These are phyloP conservation scores for Calonectria hawksworthii DNA, from an alignment of 2,329 filamentous ascomycete genomes.

Conservation along the genomic window DNA sequence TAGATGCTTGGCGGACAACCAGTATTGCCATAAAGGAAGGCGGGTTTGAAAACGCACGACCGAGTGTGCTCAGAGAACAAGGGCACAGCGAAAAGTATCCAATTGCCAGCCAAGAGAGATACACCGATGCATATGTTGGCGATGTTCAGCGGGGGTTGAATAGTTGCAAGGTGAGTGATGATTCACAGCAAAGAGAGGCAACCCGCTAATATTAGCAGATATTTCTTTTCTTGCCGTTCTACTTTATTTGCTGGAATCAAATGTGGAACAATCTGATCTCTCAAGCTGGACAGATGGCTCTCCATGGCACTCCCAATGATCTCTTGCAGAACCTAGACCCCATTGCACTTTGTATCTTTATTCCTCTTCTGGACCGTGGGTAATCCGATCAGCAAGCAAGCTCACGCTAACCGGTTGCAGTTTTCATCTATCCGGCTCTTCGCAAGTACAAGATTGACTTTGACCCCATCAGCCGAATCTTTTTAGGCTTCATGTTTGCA, in stretches of 20 bases:
- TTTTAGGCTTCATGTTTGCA: constrained; percentile 40
- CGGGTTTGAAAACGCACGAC: constrained; percentile 21
- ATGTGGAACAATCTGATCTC: constrained; percentile 53
- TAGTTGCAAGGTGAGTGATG: constrained; percentile 41
- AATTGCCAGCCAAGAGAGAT: constrained; percentile 37
- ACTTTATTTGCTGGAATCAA: constrained; percentile 38
- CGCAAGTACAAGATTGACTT: constrained; percentile 39
- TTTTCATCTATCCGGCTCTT: constrained; percentile 39
- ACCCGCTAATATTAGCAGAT: constrained; percentile 10
- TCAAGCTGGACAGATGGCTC: constrained; percentile 41
- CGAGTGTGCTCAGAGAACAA: constrained; percentile 25
- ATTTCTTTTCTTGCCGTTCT: constrained; percentile 30
- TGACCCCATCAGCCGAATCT: constrained; percentile 39
- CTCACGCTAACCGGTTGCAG: background rate
- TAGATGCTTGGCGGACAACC: constrained; percentile 25
- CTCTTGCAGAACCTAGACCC: constrained; percentile 47
- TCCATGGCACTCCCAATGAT: constrained; percentile 45
- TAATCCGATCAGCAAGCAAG: background rate
- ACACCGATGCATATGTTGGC: constrained; percentile 43
- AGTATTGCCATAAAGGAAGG: constrained; percentile 22
- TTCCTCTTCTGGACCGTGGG: constrained; percentile 45
- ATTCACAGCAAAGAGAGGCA: background rate
- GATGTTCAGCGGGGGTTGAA: constrained; percentile 40
- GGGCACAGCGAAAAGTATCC: constrained; percentile 38
- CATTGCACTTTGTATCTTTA: constrained; percentile 44